A percentile compares a stretch with the other conserved stretches of the same genome.
These are phyloP conservation scores for Trametopsis cervina DNA, from an alignment of 768 basidiomycete species.

Conservation along the genomic window DNA sequence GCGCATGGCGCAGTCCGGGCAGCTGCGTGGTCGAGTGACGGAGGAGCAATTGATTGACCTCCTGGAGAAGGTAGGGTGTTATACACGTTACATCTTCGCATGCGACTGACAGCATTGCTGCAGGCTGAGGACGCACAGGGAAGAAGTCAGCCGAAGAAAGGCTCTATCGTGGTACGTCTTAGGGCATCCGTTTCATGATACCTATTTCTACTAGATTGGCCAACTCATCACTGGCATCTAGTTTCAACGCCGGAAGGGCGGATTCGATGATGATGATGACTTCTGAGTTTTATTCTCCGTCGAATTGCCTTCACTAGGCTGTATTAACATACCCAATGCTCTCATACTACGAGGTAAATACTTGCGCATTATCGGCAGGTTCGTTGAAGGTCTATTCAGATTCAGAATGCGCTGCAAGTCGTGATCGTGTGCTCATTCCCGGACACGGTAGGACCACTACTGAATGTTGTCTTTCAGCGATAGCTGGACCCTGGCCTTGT, in stretches of 20 bases:
- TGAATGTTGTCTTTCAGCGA: no score
- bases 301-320: no score
- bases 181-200: background rate
- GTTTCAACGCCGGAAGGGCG: slow-evolving; percentile 31
- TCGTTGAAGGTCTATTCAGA: no score
- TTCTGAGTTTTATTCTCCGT: slow-evolving; percentile 12
- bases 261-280: slow-evolving; percentile 28
- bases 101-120: background rate
- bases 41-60: slow-evolving; percentile 81
- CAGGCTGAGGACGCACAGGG: slow-evolving; percentile 40
- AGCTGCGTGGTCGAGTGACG: slow-evolving; percentile 66
- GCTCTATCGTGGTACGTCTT: slow-evolving; percentile 32
- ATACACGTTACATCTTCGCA: background rate
- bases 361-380: no score
- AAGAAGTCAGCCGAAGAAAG: slow-evolving; percentile 30
- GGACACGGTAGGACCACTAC: no score
- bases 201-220: background rate
- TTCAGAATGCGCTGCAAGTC: no score
- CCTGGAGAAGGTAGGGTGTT: slow-evolving; percentile 64
- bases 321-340: no score
- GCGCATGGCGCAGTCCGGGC: slow-evolving; percentile 80
- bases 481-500: no score
- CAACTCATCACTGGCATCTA: no score
- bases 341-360: no score
- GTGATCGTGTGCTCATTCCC: no score